Evolutionary conservation across 139 green algal genomes (phyloP), one percentile per base, ranked within the genome.

Genomic region (Chlamydomonas schloesseri): DNA sequence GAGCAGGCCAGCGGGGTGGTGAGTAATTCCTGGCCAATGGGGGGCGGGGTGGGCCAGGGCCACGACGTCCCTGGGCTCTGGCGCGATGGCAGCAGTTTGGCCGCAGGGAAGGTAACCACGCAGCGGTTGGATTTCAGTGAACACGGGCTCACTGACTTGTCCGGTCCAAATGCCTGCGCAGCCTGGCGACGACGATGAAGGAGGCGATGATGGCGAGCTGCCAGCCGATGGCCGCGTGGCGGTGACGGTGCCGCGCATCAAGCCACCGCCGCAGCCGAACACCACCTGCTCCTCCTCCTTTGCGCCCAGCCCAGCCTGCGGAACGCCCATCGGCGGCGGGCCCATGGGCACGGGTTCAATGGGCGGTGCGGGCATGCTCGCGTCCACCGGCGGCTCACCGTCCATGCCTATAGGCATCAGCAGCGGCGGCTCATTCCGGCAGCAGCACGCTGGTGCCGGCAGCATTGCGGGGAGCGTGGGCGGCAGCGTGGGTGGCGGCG

Each of bases 221-320:
- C 42, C 26, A 2, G 78, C 33, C 15, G 78, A 84, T 6, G 78
- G 42, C 2, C 78, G 78, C 6, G 78, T 84, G 18, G 64, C 62
- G 9, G 64, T 84, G 13, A 84, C 64, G 29, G 31, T 84, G 29
- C 78, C 78, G 2, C 78, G 78, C 46, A 29, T 84, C 17, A 29
- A 67, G 11, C 64, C 78, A 5, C 78, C 78, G 62, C 78, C 78
- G 21, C 76, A 73, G 28, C 60, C 60, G 13, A 4, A 60, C 60
- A 83, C 37, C 60, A 83, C 60, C 74, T 70, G 53, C 74, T 31
- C 74, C 13, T 55, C 74, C 57, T 71, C 26, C 68, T 73, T 50
- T 34, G 20, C 20, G 5, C 15, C 68, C 68, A 73, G 78, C 42
- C 78, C 78, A 29, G 78, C 78, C 64, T 84, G 78, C 64, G 26